These are phyloP conservation scores for Proliferodiscus dingleyae DNA, from an alignment of 2,329 filamentous ascomycete species.

Conservation along the genomic window DNA sequence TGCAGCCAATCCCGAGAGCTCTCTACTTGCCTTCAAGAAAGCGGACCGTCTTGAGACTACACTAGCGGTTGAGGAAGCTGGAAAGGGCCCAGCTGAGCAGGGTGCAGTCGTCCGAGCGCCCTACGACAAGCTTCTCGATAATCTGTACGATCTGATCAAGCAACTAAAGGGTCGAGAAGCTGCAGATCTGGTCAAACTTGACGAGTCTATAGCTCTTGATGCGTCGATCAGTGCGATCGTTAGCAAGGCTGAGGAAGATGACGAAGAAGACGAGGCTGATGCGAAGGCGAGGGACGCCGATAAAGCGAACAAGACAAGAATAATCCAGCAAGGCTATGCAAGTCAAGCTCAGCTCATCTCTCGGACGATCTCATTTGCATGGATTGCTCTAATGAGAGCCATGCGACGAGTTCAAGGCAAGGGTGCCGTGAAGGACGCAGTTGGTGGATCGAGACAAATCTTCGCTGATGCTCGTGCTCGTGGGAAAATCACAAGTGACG, in stretches of 20 bases:
- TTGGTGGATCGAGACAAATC: constrained; percentile 70
- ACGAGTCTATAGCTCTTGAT: constrained; percentile 41
- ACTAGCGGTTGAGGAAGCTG: constrained; percentile 70
- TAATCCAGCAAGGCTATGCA: constrained; percentile 62
- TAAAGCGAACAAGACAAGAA: constrained; percentile 56
- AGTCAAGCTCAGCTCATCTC: constrained; percentile 72
- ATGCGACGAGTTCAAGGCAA: constrained; percentile 94
- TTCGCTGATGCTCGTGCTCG: constrained; percentile 85
- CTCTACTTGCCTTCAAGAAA: constrained; percentile 81
- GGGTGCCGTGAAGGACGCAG: constrained; percentile 42
- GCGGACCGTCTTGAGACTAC: constrained; percentile 82
- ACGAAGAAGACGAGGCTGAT: constrained; percentile 35
- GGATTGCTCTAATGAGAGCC: constrained; percentile 90
- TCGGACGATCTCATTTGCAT: constrained; percentile 83
- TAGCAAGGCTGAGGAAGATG: constrained; percentile 46
- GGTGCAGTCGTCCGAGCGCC: constrained; percentile 67
- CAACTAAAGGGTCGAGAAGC: constrained; percentile 63
- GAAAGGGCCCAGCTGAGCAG: constrained; percentile 58
- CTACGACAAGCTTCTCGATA: constrained; percentile 76
- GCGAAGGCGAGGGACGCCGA: constrained; percentile 38
- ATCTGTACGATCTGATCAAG: constrained; percentile 81
- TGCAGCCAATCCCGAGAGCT: constrained; percentile 87
- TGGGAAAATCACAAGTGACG: constrained; percentile 86
- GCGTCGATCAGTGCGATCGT: constrained; percentile 35
- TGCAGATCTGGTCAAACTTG: constrained; percentile 51